phyloP scores from a whole-genome alignment of 2,329 filamentous ascomycete genomes.

The Neopestalotiopsis rosae region DNA sequence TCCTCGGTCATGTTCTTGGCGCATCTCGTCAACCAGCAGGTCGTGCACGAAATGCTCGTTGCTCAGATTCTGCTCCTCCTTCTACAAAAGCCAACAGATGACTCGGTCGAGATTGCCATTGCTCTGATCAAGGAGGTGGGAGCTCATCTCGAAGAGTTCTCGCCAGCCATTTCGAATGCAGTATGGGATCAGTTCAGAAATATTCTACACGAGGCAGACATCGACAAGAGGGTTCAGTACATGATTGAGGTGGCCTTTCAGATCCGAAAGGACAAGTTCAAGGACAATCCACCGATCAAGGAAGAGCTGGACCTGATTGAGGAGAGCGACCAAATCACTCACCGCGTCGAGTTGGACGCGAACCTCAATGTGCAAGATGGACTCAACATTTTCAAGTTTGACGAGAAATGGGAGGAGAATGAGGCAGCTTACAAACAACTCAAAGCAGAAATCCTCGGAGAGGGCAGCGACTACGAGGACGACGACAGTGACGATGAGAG shows the following conservation, averaged over 20 bases:
- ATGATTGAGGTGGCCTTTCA: constrained; percentile 99
- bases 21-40: constrained; percentile 94
- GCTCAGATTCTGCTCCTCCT: constrained; percentile 93
- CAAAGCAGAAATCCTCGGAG: constrained; percentile 92
- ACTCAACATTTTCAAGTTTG: constrained; percentile 95
- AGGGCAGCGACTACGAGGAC: constrained; percentile 85
- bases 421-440: constrained; percentile 89
- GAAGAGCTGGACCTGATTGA: constrained; percentile 95
- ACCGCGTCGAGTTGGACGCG: constrained; percentile 81
- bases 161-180: constrained; percentile 80
- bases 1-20: constrained; percentile 94
- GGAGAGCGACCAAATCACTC: constrained; percentile 97
- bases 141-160: constrained; percentile 95
- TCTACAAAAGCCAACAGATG: constrained; percentile 93
- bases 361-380: constrained; percentile 84
- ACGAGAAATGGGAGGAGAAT: constrained; percentile 86
- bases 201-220: constrained; percentile 94
- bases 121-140: constrained; percentile 92
- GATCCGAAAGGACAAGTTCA: constrained; percentile 94
- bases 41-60: constrained; percentile 90
- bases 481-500: constrained; percentile 69
- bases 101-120: constrained; percentile 97
- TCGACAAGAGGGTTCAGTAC: constrained; percentile 98
- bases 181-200: constrained; percentile 96
- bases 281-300: constrained; percentile 88